Base-by-base conservation (phyloP, 1,139 yeast genomes). In the Yarrowia galli region DNA sequence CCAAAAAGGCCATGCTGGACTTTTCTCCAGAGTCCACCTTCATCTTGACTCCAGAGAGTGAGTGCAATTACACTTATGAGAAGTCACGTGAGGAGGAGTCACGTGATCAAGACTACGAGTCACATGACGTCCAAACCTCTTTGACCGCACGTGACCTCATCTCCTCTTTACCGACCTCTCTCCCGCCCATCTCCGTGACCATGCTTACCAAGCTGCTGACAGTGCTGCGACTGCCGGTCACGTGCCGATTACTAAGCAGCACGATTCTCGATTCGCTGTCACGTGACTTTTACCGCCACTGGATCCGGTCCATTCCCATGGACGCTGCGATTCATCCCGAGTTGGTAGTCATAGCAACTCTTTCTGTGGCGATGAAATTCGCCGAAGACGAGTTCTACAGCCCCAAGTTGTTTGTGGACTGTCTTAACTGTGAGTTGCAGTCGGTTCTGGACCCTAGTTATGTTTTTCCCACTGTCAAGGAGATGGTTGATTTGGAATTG, bases 311-410 rank as follows among this genome's bases (percentile, higher is more conserved):
- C 12, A 46, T 68, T 13, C 71, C 71, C 18, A 67, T 54, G 45
- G 68, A 70, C 16, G 70, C 68, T 1, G 58, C 67, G 2, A 68
- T 67, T 13, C 69, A 67, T 38, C 71, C 73, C 1, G 72, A 71
- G 45, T 53, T 69, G 9, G 68, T 71, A 28, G 66, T 71, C 0
- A 60, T 70, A 9, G 69, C 70, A 1, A 61, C 70, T 7, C 63
- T 71, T 10, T 65, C 69, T 6, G 67, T 71, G 20, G 63, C 72
- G 23, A 65, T 68, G 46, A 69, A 68, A 46, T 70, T 70, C 58
- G 58, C 68, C 25, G 68, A 69, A 20, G 71, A 70, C 60, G 54
- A 43, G 25, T 66, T 58, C 20, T 68, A 56, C 49, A 42, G 65
- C 20, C 56, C 68, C 32, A 45, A 53, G 25, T 7, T 49, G 42